Conservation (phyloP, 371 early-diverging fungal genomes). For the Mucor velutinosus region DNA sequence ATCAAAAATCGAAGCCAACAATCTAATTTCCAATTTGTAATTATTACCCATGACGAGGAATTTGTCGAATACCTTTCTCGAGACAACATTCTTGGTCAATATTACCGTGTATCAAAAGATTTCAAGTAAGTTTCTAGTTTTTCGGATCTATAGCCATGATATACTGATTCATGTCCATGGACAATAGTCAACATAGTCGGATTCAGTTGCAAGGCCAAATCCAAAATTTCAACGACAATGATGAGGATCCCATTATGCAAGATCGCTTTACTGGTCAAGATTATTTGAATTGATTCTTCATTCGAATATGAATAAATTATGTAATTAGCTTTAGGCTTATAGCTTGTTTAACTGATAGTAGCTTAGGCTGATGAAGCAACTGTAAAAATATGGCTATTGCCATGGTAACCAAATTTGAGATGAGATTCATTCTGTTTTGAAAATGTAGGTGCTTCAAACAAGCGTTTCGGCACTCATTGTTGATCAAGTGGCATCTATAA, state of each 20-base stretch:
- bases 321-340: not conserved
- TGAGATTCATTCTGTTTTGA: no score
- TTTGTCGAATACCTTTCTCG: conserved; percentile 90
- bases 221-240: not conserved
- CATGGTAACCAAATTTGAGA: not conserved
- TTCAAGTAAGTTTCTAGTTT: conserved; percentile 47
- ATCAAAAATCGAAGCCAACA: conserved; percentile 79
- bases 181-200: conserved; percentile 13
- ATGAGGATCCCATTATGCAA: not conserved
- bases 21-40: conserved; percentile 95
- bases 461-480: no score
- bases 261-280: not conserved
- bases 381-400: not conserved
- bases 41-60: conserved; percentile 99
- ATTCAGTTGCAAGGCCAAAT: conserved; percentile 5
- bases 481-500: not conserved
- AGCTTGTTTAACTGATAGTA: no score
- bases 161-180: not conserved
- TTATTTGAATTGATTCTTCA: not conserved
- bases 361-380: no score
- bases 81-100: conserved; percentile 80
- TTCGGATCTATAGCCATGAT: not conserved
- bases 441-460: no score
- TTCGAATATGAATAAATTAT: not conserved
- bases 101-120: conserved; percentile 83